Base-by-base conservation (phyloP, 2,329 filamentous ascomycete species). In the Trichoderma brevicompactum region DNA sequence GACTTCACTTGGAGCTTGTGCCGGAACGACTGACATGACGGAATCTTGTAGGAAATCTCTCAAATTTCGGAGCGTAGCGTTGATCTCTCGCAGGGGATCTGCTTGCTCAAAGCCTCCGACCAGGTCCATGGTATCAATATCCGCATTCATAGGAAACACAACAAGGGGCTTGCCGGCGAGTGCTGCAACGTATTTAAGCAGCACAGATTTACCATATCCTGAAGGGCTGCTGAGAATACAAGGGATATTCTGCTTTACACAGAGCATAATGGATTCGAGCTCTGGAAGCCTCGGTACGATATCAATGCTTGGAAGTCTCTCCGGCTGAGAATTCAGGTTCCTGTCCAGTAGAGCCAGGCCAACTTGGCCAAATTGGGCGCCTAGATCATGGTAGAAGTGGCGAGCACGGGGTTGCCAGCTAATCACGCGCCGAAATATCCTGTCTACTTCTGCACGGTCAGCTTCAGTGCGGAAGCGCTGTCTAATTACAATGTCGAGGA, bases 101-200 rank as follows among this genome's bases (percentile, higher is more conserved):
- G 92, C 89, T 77, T 99, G 95, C 76, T 99, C 95, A 74, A 97
- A 99, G 0, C 95, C 95, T 72, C 95, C 95, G 65, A 99, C 92
- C 64, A 99, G 86, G 77, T 99, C 95, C 88, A 97, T 97, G 0
- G 94, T 94, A 76, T 99, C 95, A 50, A 97, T 91, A 72, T 99
- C 96, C 7, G 94, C 90, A 74, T 97, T 99, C 79, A 99, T 87
- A 0, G 94, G 89, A 71, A 98, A 92, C 15, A 92, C 90, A 38
- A 94, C 85, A 3, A 98, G 80, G 1, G 87, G 83, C 64, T 90
- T 90, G 28, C 95, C 95, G 48, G 87, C 87, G 28, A 90, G 79
- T 12, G 90, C 89, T n/a, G 95, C 94, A 34, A 97, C 83, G 68
- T 94, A 89, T 66, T 89, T 85, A 13, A 99, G 80, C 5, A 97